Conservation (phyloP, 768 basidiomycete species). For the Hirschioporus abietinus region DNA sequence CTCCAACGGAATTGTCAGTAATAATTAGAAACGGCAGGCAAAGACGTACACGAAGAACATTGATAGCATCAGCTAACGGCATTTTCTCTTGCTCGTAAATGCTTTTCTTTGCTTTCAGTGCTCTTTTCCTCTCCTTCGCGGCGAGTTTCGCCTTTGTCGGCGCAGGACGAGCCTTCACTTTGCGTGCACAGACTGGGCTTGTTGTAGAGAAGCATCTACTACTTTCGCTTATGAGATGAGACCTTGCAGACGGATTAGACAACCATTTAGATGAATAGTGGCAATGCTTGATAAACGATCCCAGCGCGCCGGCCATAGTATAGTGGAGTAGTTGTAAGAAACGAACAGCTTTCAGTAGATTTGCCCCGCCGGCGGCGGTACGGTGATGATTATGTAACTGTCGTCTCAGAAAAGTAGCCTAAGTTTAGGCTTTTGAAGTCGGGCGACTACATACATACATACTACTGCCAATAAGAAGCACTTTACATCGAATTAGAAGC, state of each 20-base stretch:
- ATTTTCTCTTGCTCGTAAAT: constrained; percentile 64
- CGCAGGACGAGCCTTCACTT: constrained; percentile 24
- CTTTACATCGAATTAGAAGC: no score
- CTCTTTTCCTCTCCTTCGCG: constrained; percentile 56
- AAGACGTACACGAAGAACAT: constrained; percentile 60
- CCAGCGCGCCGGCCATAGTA: neutral
- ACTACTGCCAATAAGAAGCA: no score
- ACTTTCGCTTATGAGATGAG: neutral
- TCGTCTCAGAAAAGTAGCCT: no score
- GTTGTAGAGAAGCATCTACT: neutral
- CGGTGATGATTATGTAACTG: no score
- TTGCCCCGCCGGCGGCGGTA: no score
- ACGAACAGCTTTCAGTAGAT: no score
- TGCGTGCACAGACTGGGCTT: neutral
- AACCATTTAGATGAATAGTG: neutral
- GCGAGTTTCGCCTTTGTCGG: constrained; percentile 69
- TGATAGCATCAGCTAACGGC: constrained; percentile 58
- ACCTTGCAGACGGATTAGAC: neutral
- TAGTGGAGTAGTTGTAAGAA: no score
- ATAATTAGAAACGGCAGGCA: constrained; percentile 4
- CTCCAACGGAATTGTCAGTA: constrained; percentile 6
- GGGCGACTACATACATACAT: no score
- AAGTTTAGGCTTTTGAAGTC: no score
- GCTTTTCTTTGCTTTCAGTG: constrained; percentile 45
- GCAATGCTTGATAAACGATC: neutral